Evolutionary conservation across 768 basidiomycete species (phyloP), one percentile per base, ranked within the genome.

Genomic region (Neoboletus subvelutipes): DNA sequence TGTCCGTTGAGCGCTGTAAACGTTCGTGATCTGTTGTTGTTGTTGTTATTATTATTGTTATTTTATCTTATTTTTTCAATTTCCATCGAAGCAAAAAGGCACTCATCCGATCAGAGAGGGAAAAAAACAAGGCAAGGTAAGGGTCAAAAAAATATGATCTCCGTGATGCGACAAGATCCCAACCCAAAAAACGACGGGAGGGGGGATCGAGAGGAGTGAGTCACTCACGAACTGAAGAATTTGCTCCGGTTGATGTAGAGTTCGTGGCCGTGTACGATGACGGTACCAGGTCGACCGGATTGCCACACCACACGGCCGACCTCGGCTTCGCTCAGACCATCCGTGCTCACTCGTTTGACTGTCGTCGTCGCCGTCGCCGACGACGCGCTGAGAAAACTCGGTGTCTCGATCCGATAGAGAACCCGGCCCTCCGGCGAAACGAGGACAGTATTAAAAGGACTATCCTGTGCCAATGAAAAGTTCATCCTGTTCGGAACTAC

Each of bases 1-100:
- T 71, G 68, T 18, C 70, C 71, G 45, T 71, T 71, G 61, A 73
- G 63, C 26, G 71, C 72, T 40, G 64, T 71, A 40, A 71, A 71
- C 45, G 72, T 72, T 29, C 71, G 61, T 36, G 71, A 73, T 49
- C 70, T 71, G 47, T 52, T 53, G 12, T 48, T 11, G 26, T 6
- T 26, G 28, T 54, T 10, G n/a, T n/a, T n/a, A n/a, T n/a, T n/a
- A n/a, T n/a, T n/a, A n/a, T n/a, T n/a, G n/a, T n/a, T n/a, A n/a
- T n/a, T n/a, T n/a, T n/a, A n/a, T n/a, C n/a, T n/a, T n/a, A 8
- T 17, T 31, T 40, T 36, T 40, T 24, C 20, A 22, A n/a, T 37
- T 29, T 29, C 12, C 18, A 50, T 54, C 47, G 13, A 47, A 50
- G 42, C 33, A 18, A n/a, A 7, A n/a, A 47, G 34, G 41, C 22